Percentiles rank a stretch among this genome's conserved stretches.
Conservation (phyloP, 2,329 filamentous ascomycete species). For the Atkinsonella texensis region DNA sequence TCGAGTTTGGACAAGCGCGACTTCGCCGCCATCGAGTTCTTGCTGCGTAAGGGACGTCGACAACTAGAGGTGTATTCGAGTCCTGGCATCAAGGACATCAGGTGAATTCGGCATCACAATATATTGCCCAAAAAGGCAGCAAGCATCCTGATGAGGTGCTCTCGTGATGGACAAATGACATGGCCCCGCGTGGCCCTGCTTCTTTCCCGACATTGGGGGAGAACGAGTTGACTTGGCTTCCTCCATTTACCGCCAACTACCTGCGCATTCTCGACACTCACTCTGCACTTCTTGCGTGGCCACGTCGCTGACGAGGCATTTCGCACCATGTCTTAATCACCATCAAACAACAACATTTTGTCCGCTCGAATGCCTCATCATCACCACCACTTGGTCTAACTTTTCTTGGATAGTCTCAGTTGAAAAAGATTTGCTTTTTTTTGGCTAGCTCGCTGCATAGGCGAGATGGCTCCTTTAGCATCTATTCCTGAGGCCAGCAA, state of each 20-base stretch:
- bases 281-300: neutral
- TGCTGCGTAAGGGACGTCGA: conserved; percentile 67
- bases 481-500: conserved; percentile 16
- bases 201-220: neutral
- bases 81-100: conserved; percentile 68
- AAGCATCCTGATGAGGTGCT: no score
- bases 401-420: conserved; percentile 15
- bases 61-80: conserved; percentile 76
- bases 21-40: conserved; percentile 74
- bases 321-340: conserved; percentile 6
- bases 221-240: neutral
- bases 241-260: neutral
- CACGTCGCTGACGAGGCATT: conserved; percentile 3
- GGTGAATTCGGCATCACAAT: conserved; percentile 15
- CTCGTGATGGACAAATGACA: neutral
- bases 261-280: neutral
- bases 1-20: conserved; percentile 64
- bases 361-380: conserved; percentile 2
- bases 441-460: conserved; percentile 3
- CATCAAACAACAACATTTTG: conserved; percentile 3
- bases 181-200: neutral
- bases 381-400: conserved; percentile 4
- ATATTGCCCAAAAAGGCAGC: neutral
- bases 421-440: conserved; percentile 8
- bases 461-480: conserved; percentile 18